Conservation (phyloP, 208 protist genomes). For the Acanthamoeba polyphaga region DNA sequence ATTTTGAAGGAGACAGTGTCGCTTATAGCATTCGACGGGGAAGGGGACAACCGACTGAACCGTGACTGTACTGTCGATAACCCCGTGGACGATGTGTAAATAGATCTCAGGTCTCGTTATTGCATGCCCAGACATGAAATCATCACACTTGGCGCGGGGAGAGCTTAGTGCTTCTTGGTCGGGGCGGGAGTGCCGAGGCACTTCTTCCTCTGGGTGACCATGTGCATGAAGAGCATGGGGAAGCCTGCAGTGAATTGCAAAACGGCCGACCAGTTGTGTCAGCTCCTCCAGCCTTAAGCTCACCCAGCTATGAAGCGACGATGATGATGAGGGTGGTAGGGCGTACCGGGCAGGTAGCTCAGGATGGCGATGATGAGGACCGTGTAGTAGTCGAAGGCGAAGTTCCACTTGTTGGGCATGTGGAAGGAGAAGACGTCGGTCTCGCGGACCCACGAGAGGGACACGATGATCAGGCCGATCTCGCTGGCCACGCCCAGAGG, state of each 20-base stretch:
- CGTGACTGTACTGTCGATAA: too few relatives aligned
- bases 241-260: background rate
- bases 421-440: slow-evolving; percentile 21
- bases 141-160: background rate
- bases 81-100: background rate
- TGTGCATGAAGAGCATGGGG: slow-evolving; percentile 36
- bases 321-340: background rate
- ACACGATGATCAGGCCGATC: slow-evolving; percentile 68
- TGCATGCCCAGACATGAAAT: too few relatives aligned
- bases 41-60: too few relatives aligned
- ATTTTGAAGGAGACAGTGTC: too few relatives aligned
- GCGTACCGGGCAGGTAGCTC: slow-evolving; percentile 78
- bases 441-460: slow-evolving; percentile 48
- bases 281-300: too few relatives aligned
- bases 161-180: slow-evolving; percentile 37
- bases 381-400: slow-evolving; percentile 59
- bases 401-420: slow-evolving; percentile 77
- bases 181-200: background rate
- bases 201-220: slow-evolving; percentile 57
- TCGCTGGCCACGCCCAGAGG: slow-evolving; percentile 80
- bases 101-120: background rate
- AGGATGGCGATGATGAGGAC: slow-evolving; percentile 57
- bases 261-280: background rate
- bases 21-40: too few relatives aligned
- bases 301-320: background rate